Evolutionary conservation across 2,329 filamentous ascomycete genomes (phyloP), one percentile per base, ranked within the genome.

Genomic region (Sporothrix luriei): DNA sequence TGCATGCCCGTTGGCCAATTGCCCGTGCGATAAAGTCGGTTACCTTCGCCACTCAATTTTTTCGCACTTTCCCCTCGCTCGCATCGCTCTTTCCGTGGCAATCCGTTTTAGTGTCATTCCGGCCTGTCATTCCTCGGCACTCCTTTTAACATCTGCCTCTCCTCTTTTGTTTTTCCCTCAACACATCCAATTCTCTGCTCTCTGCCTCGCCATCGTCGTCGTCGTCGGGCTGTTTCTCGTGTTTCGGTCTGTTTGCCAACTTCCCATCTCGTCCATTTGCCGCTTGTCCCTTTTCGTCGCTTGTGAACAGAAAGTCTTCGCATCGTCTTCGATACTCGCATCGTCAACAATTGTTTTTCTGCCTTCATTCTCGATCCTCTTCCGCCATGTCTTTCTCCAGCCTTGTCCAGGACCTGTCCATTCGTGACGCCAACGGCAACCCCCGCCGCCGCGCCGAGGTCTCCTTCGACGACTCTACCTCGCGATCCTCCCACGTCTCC

Each of bases 311-410:
- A 57, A 38, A 24, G 26, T 11, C 49, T 38, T 19, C 19, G 57
- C 26, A 21, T 55, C 29, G 10, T 46, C n/a, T n/a, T 66, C 57
- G 9, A 57, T 48, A 2, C 7, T 43, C 49, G 7, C 26, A 10
- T 16, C 40, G 5, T 16, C 38, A 19, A 26, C 57, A 26, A 3
- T n/a, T 26, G 29, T 19, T 46, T 46, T 2, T 2, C 16, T n/a
- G 13, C n/a, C 16, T 21, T 21, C 48, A 11, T 14, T 51, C 33
- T 9, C 14, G 19, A 16, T 66, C 16, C 33, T 13, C 29, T 1
- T 2, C 38, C 73, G 77, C 68, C 71, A 90, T 90, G 88, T 90
- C 88, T 48, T 90, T 90, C 80, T 90, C 88, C 52, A 88, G 85
- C 76, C 86, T 90, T 68, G 86, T 90, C 29, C 87, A 90, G 73